These are phyloP conservation scores for Rosellinia necatrix DNA, from an alignment of 2,329 filamentous ascomycete species.

Conservation along the genomic window DNA sequence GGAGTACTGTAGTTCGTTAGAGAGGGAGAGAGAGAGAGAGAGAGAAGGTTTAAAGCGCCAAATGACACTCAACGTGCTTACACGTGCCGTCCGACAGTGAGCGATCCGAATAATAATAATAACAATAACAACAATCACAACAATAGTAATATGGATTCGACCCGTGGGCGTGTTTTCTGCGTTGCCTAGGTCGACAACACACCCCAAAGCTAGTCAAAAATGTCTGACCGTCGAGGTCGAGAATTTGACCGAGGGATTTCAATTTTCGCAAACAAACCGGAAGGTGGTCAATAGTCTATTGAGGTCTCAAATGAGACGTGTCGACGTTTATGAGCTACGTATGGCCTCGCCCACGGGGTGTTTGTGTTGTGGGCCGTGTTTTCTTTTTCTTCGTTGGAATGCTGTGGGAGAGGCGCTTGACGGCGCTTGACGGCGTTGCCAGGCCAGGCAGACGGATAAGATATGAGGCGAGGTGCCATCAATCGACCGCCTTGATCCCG, in stretches of 20 bases:
- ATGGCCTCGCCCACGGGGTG: background rate
- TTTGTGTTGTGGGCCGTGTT: constrained; percentile 15
- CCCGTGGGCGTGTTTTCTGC: no score
- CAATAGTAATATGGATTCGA: no score
- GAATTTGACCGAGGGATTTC: constrained; percentile 18
- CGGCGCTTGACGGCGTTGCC: no score
- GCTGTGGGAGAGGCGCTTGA: constrained; percentile 14
- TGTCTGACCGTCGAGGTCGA: constrained; percentile 10
- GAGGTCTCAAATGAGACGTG: constrained; percentile 18
- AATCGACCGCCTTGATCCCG: no score
- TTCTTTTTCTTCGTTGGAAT: constrained; percentile 22
- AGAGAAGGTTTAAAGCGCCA: background rate
- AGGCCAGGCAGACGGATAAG: constrained; percentile 2
- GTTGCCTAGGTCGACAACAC: no score
- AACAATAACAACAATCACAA: no score
- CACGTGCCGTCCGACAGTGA: background rate
- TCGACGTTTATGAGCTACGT: constrained; percentile 11
- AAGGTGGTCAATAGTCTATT: constrained; percentile 6
- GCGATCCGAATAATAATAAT: no score
- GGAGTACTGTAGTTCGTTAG: no score
- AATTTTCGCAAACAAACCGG: constrained; percentile 10
- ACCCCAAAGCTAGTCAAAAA: no score
- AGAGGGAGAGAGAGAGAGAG: no score
- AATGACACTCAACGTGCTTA: background rate
- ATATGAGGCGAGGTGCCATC: constrained; percentile 12